phyloP scores from a whole-genome alignment of 2,329 filamentous ascomycete species.

The Microsporum ferrugineum region DNA sequence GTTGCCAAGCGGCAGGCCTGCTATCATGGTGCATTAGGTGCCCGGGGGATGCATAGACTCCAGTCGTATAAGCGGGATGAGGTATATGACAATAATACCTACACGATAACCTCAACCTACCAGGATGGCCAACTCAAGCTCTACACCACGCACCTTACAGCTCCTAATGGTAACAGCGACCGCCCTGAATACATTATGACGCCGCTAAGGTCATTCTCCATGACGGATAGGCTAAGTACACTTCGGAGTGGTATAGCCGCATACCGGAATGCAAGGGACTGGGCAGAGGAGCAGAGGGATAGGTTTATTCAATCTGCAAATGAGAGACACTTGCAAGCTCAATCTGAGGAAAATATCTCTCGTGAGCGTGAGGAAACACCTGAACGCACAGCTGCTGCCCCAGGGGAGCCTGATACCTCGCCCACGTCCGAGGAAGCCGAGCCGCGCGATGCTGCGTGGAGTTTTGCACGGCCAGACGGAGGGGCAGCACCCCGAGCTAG shows the following conservation, averaged over 20 bases:
- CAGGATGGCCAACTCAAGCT: slow-evolving; percentile 7
- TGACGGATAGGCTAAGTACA: slow-evolving; percentile 14
- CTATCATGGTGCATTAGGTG: slow-evolving; percentile 31
- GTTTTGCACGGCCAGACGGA: slow-evolving; percentile 4
- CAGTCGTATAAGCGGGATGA: slow-evolving; percentile 23
- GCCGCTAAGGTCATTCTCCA: not conserved
- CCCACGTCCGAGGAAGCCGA: slow-evolving; percentile 5
- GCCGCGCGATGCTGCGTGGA: slow-evolving; percentile 6
- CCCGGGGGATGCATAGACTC: slow-evolving; percentile 29
- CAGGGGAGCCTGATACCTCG: not conserved
- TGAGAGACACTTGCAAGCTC: not conserved
- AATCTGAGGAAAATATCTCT: not conserved
- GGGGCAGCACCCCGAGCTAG: not conserved
- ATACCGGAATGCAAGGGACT: slow-evolving; percentile 29
- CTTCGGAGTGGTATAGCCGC: slow-evolving; percentile 18
- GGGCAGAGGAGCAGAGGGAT: slow-evolving; percentile 29
- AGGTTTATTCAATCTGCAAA: slow-evolving; percentile 26
- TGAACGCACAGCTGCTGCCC: not conserved
- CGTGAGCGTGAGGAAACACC: not conserved
- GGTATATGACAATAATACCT: slow-evolving; percentile 17
- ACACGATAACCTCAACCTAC: slow-evolving; percentile 20
- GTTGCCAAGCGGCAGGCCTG: slow-evolving; percentile 27
- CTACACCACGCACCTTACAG: slow-evolving; percentile 2
- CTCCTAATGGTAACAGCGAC: not conserved
- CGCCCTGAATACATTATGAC: slow-evolving; percentile 8